These are phyloP conservation scores for Powellomyces hirtus DNA, from an alignment of 192 early-diverging fungal species.

Conservation along the genomic window DNA sequence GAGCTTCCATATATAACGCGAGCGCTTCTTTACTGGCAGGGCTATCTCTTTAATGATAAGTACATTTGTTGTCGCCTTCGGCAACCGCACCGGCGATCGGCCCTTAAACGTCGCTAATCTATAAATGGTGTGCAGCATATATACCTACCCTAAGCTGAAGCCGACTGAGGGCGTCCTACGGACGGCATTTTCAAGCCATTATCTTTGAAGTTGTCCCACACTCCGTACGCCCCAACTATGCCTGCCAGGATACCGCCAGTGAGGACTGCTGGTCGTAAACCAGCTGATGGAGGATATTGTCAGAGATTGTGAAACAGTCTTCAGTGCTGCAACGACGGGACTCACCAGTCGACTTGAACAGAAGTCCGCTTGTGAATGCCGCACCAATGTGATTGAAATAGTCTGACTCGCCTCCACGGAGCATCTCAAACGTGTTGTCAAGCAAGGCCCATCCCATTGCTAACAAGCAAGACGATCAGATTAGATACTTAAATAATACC, in stretches of 20 bases:
- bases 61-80: too few species aligned
- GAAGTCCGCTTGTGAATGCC: slow-evolving; percentile 50
- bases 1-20: too few species aligned
- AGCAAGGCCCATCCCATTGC: slow-evolving; percentile 48
- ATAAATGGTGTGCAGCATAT: too few species aligned
- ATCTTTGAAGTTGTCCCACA: slow-evolving; percentile 20
- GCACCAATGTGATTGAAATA: slow-evolving; percentile 54
- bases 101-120: too few species aligned
- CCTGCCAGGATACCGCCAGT: slow-evolving; percentile 44
- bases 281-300: slow-evolving; percentile 29
- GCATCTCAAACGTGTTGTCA: slow-evolving; percentile 35
- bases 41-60: too few species aligned
- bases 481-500: not conserved
- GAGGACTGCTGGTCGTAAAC: slow-evolving; percentile 48
- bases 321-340: not conserved
- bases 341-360: slow-evolving; percentile 59
- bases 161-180: not conserved
- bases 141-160: not conserved
- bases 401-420: slow-evolving; percentile 43
- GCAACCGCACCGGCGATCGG: too few species aligned
- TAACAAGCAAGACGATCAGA: slow-evolving; percentile 15
- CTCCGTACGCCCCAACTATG: slow-evolving; percentile 43
- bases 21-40: too few species aligned
- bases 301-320: not conserved
- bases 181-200: slow-evolving; percentile 15